Evolutionary conservation across 768 basidiomycete species (phyloP).

Genomic region (Xanthoconium purpureum): DNA sequence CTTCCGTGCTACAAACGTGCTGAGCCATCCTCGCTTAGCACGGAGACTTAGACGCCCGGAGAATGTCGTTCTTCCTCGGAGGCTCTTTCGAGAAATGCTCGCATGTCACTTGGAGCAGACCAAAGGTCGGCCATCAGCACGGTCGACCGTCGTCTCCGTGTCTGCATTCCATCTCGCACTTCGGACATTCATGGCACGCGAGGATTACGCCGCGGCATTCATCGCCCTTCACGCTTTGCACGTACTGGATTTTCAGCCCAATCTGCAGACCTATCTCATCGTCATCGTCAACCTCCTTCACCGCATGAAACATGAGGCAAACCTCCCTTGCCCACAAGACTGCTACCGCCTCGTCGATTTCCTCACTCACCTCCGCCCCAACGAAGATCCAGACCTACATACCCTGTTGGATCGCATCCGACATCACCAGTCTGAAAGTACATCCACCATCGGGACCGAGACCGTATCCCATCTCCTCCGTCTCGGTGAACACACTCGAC

Average conservation of each 20-base stretch:
- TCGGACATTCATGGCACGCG: slow-evolving; percentile 40
- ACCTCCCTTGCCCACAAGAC: neutral
- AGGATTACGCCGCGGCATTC: slow-evolving; percentile 50
- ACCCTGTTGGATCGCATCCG: slow-evolving; percentile 19
- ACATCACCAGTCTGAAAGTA: neutral
- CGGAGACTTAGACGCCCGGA: slow-evolving; percentile 22
- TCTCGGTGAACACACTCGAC: slow-evolving; percentile 8
- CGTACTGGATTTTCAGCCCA: slow-evolving; percentile 30
- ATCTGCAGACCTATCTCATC: slow-evolving; percentile 38
- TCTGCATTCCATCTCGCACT: slow-evolving; percentile 42
- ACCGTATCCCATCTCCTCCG: slow-evolving; percentile 22
- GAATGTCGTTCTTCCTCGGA: slow-evolving; percentile 36
- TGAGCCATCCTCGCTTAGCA: slow-evolving; percentile 15
- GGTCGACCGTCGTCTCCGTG: slow-evolving; percentile 28
- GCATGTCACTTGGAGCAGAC: slow-evolving; percentile 29
- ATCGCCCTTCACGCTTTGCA: slow-evolving; percentile 35
- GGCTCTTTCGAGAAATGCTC: slow-evolving; percentile 47
- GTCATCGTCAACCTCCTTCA: slow-evolving; percentile 39
- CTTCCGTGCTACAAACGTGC: slow-evolving; percentile 33
- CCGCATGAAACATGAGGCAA: slow-evolving; percentile 27
- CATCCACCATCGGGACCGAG: slow-evolving; percentile 10
- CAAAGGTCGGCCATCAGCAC: slow-evolving; percentile 10
- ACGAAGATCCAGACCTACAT: slow-evolving; percentile 16
- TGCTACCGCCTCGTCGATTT: slow-evolving; percentile 26
- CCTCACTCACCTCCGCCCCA: slow-evolving; percentile 17